Base-by-base conservation (phyloP, 2,329 filamentous ascomycete species). In the Parasarocladium wereldwijsianum region DNA sequence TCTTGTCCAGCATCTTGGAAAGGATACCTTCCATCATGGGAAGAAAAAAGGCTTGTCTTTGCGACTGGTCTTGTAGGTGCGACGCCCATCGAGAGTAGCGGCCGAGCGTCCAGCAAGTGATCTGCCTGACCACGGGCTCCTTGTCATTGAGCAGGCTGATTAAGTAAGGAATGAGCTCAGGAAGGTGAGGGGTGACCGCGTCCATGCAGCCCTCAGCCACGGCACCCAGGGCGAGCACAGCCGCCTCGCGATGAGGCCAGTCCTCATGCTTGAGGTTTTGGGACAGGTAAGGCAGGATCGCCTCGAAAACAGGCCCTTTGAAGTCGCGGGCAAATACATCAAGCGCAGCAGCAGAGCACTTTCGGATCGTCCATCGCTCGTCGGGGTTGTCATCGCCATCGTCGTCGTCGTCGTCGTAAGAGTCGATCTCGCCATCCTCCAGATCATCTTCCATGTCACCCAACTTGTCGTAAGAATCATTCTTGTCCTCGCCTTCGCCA, bases 21-120 rank as follows among this genome's bases (percentile, higher is more conserved):
- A 98, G 60, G 28, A 98, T 86, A 5, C 87, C 90, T 38, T 93
- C 87, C 85, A 98, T 93, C 68, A 96, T 81, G 1, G 87, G 87
- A 44, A 90, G 79, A 44, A 98, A 98, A 53, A 73, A 94, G 34
- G 73, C 69, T 30, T 76, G 68, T 45, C 77, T 78, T 38, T 85
- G 70, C 12, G 60, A 57, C 11, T 65, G 66, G 29, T 78, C 72
- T 15, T 69, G 58, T 14, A 94, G 66, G 37, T 76, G 71, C 4
- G 85, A 79, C 8, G 86, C 87, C 90, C 90, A 98, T 25, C 76
- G 65, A 5, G 90, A 93, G 54, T 94, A 98, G 26, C 90, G 72
- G 12, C 86, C 86, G 14, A 98, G 68, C 5, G 90, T 92, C 90
- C 90, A 98, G 55, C 90, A 98, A 15, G 87, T 96, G 40, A 98